Conservation (phyloP, 2,329 filamentous ascomycete genomes). For the Colletotrichum caudatum region DNA sequence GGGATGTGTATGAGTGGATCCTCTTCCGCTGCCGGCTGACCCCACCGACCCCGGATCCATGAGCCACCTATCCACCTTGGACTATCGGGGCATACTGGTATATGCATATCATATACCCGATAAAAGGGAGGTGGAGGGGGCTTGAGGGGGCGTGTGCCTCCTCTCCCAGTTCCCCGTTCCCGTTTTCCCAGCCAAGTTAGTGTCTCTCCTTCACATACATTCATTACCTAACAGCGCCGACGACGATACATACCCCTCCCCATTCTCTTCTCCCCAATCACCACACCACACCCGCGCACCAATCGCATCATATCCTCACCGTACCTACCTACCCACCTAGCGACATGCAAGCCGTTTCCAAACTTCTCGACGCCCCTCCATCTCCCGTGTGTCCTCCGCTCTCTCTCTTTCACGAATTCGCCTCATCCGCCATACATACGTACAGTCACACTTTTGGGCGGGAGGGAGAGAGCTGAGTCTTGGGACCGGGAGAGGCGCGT, state of each 20-base stretch:
- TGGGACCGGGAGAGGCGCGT: neutral
- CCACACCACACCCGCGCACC: neutral
- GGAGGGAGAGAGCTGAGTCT: neutral
- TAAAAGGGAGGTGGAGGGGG: no score
- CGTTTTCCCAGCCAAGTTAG: neutral
- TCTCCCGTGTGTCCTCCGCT: constrained; percentile 7
- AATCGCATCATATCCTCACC: constrained; percentile 14
- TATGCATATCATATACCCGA: constrained; percentile 6
- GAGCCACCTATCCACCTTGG: neutral
- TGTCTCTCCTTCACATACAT: constrained; percentile 15
- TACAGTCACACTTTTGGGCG: neutral
- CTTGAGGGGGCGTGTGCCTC: constrained; percentile 24
- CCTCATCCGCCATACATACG: constrained; percentile 13
- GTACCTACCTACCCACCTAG: neutral
- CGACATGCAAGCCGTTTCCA: constrained; percentile 35
- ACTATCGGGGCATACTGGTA: constrained; percentile 21
- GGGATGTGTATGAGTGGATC: constrained; percentile 8
- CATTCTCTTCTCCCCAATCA: neutral
- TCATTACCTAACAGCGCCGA: constrained; percentile 5
- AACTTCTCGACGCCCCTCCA: constrained; percentile 18
- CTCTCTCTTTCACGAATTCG: neutral
- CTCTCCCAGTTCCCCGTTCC: neutral
- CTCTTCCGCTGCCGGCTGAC: constrained; percentile 22
- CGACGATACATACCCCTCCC: constrained; percentile 9
- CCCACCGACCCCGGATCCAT: neutral